Percentiles rank a stretch among this genome's conserved stretches.
Conservation (phyloP, 2,329 filamentous ascomycete genomes). For the Cylindrodendrum hubeiense region DNA sequence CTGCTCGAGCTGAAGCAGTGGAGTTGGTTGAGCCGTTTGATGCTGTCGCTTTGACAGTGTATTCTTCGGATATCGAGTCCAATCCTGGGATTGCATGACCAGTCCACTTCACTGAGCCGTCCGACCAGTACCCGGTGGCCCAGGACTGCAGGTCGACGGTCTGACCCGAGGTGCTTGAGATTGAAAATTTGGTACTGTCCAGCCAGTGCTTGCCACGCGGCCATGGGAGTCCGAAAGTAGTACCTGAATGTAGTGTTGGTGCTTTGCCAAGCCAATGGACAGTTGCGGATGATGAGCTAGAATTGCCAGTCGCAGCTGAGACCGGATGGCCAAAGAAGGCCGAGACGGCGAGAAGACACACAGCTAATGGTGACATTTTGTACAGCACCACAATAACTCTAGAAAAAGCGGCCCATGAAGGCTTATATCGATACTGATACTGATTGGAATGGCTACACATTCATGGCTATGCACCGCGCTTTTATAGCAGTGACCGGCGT, state of each 20-base stretch:
- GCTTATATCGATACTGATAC: neutral
- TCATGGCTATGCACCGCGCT: neutral
- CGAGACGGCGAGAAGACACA: slow-evolving; percentile 20
- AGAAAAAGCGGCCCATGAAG: neutral
- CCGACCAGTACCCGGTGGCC: slow-evolving; percentile 70
- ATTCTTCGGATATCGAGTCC: slow-evolving; percentile 54
- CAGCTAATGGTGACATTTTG: slow-evolving; percentile 13
- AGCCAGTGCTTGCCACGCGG: slow-evolving; percentile 53
- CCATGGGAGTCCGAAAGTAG: slow-evolving; percentile 60
- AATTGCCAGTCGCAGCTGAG: slow-evolving; percentile 30
- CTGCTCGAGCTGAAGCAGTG: slow-evolving; percentile 12
- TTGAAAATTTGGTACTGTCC: slow-evolving; percentile 52
- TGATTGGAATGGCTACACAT: neutral
- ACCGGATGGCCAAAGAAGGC: slow-evolving; percentile 25
- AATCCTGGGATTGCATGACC: slow-evolving; percentile 65
- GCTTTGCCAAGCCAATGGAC: slow-evolving; percentile 57
- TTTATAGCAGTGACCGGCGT: neutral
- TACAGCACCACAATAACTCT: neutral
- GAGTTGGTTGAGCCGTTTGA: slow-evolving; percentile 29
- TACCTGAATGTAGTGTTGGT: slow-evolving; percentile 50
- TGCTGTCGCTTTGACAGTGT: slow-evolving; percentile 48
- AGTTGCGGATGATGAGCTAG: slow-evolving; percentile 35
- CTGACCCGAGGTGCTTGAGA: slow-evolving; percentile 39
- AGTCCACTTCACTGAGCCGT: slow-evolving; percentile 73
- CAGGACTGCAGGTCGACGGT: slow-evolving; percentile 59